These are phyloP conservation scores for Kwoniella mangroviensis DNA, from an alignment of 768 basidiomycete genomes.

Conservation along the genomic window DNA sequence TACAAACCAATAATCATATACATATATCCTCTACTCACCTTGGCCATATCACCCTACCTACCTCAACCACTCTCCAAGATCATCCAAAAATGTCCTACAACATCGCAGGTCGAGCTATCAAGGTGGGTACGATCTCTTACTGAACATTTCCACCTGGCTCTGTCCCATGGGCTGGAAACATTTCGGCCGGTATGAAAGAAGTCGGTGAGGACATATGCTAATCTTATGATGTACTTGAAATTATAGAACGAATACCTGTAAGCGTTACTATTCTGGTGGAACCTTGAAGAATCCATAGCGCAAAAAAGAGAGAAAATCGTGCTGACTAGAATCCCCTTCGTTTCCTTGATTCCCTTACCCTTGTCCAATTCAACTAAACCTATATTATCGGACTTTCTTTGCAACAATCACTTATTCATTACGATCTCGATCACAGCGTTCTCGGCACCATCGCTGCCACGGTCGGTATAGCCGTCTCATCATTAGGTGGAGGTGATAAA, in stretches of 20 bases:
- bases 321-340: background rate
- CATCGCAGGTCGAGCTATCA: constrained; percentile 57
- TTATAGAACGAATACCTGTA: constrained; percentile 58
- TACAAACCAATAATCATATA: background rate
- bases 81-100: constrained; percentile 53
- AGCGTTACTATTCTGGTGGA: constrained; percentile 22
- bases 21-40: constrained; percentile 2
- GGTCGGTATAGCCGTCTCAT: constrained; percentile 40
- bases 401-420: background rate
- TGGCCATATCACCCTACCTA: background rate
- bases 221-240: background rate
- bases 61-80: background rate
- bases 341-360: too few species aligned
- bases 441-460: constrained; percentile 54
- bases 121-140: constrained; percentile 42
- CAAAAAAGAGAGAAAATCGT: background rate
- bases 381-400: background rate
- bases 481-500: constrained; percentile 38
- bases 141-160: background rate
- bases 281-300: too few species aligned
- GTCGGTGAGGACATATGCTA: background rate
- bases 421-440: constrained; percentile 32
- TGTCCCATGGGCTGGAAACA: background rate
- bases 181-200: constrained; percentile 3
- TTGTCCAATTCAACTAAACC: too few species aligned